Percentiles rank a stretch among this genome's conserved stretches.
Conservation (phyloP, 768 basidiomycete species). For the Gelatoporia subvermispora region DNA sequence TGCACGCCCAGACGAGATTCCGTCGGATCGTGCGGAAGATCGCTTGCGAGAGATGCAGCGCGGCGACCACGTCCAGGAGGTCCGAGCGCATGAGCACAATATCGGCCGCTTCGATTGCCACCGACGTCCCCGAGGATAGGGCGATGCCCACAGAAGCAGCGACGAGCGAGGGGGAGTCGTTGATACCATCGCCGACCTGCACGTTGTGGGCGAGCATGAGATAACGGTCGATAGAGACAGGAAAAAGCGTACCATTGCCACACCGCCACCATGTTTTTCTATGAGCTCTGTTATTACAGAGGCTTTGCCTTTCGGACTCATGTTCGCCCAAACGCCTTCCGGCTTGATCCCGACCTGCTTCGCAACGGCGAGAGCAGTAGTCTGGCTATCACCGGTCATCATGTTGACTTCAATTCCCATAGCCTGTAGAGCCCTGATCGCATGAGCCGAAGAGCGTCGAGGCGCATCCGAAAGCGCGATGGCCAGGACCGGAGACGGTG, state of each 20-base stretch:
- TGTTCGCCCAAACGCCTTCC: slow-evolving; percentile 83
- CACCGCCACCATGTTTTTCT: slow-evolving; percentile 61
- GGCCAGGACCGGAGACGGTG: slow-evolving; percentile 63
- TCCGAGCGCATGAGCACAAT: slow-evolving; percentile 97
- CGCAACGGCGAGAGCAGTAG: slow-evolving; percentile 85
- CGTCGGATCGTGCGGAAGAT: slow-evolving; percentile 90
- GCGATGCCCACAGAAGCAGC: slow-evolving; percentile 96
- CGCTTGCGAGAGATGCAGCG: slow-evolving; percentile 80
- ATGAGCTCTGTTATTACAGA: slow-evolving; percentile 78
- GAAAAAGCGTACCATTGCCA: slow-evolving; percentile 75
- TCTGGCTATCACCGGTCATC: slow-evolving; percentile 90
- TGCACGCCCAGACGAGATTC: slow-evolving; percentile 94
- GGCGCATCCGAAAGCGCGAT: slow-evolving; percentile 85
- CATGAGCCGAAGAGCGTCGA: slow-evolving; percentile 79
- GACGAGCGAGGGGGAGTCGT: slow-evolving; percentile 96
- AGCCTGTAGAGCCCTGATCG: slow-evolving; percentile 69
- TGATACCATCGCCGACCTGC: slow-evolving; percentile 97
- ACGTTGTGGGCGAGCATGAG: background rate
- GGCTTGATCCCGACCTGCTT: slow-evolving; percentile 82
- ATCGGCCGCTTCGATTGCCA: slow-evolving; percentile 97
- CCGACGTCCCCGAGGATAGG: slow-evolving; percentile 91
- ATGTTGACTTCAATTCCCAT: slow-evolving; percentile 94
- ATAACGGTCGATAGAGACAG: background rate
- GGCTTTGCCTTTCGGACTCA: slow-evolving; percentile 96
- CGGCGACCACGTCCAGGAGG: slow-evolving; percentile 94